Evolutionary conservation across 805 yeast species (phyloP), one percentile per base, ranked within the genome.

Genomic region (Priceomyces castillae): DNA sequence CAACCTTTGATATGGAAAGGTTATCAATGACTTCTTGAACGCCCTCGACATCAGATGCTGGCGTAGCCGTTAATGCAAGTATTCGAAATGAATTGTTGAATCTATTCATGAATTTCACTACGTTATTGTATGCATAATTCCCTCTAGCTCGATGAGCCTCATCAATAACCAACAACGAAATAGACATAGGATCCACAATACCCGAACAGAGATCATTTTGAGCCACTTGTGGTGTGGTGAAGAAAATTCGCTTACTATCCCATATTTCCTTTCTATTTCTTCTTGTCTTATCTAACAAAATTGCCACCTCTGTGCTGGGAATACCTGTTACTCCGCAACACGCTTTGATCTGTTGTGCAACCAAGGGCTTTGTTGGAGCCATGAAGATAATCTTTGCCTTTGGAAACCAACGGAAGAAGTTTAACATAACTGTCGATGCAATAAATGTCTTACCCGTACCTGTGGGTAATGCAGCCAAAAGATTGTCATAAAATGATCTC

Each of bases 361-460:
- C 98, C 42, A 94, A 72, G 0, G 99, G 99, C 50, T 90, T 74
- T 1, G 99, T 94, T 0, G 99, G 99, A 0, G 99, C 99, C 84
- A 92, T 83, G 62, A 94, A 94, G 1, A 95, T 78, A 51, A 94
- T 80, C 57, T 90, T 94, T 2, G 89, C 81, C 3, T 65, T 61
- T 12, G 77, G 77, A 16, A 90, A 86, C 99, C 99, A 94, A 39
- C 95, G 67, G 52, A 78, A 82, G 65, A 77, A 94, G 59, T 94
- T 94, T 43, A 90, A 72, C 90, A 94, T 94, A 17, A 92, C 92
- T 0, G 96, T 84, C 30, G 95, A 82, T 1, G 99, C 98, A 57
- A 94, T 90, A 50, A 94, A 89, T 0, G 99, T 94, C 65, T 94
- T 94, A 31, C 99, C 99, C 61, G 90, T 72, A 51, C 99, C 99